phyloP scores from a whole-genome alignment of 352 stramenopile genomes.

The Blastocystis hominis region DNA sequence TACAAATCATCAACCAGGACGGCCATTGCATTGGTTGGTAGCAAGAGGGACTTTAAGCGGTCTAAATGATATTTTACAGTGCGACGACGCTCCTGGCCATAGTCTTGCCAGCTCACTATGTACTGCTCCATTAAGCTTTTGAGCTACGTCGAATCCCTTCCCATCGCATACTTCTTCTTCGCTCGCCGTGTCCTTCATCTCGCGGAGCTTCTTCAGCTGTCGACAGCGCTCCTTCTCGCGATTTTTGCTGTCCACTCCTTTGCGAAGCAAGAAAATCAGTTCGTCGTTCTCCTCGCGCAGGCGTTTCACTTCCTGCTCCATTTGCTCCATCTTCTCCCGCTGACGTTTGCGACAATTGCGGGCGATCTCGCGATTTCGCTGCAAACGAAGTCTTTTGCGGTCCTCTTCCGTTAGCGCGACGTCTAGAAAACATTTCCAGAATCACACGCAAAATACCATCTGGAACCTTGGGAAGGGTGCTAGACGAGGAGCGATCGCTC shows the following conservation, averaged over 20 bases:
- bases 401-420: slow-evolving; percentile 21
- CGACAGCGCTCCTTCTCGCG: slow-evolving; percentile 51
- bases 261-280: slow-evolving; percentile 42
- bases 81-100: slow-evolving; percentile 59
- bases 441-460: neutral
- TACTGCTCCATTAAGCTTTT: slow-evolving; percentile 59
- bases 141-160: slow-evolving; percentile 12
- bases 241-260: slow-evolving; percentile 48
- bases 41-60: slow-evolving; percentile 58
- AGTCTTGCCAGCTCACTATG: slow-evolving; percentile 59
- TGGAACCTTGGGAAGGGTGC: neutral
- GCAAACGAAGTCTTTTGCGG: slow-evolving; percentile 58
- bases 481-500: neutral
- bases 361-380: slow-evolving; percentile 61
- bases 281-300: slow-evolving; percentile 51
- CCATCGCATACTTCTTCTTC: slow-evolving; percentile 35
- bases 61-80: slow-evolving; percentile 60
- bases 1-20: neutral
- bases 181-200: slow-evolving; percentile 61
- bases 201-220: slow-evolving; percentile 57
- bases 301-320: slow-evolving; percentile 59
- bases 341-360: slow-evolving; percentile 61
- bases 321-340: slow-evolving; percentile 60
- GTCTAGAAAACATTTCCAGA: neutral
- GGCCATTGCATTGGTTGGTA: slow-evolving; percentile 59